Evolutionary conservation across 1,284 basidiomycete species (phyloP).

Genomic region (Phellopilus nigrolimitatus): DNA sequence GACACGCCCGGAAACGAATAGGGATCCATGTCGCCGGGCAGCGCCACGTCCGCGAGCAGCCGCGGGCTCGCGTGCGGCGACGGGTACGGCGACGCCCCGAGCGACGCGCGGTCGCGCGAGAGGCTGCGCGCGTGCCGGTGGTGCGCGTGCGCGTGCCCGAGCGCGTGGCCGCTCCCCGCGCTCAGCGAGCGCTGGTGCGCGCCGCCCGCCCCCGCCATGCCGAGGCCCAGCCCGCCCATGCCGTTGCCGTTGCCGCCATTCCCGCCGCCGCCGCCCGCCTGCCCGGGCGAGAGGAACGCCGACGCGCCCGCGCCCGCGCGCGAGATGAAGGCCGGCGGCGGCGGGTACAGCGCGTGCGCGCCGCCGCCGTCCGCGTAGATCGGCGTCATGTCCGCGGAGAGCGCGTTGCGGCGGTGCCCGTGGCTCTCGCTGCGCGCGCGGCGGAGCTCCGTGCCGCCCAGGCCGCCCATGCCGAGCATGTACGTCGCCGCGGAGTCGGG

Average conservation of each 20-base stretch:
- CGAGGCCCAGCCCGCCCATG: neutral
- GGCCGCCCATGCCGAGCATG: neutral
- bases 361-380: conserved; percentile 34
- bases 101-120: conserved; percentile 27
- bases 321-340: conserved; percentile 42
- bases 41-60: conserved; percentile 25
- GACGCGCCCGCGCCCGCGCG: conserved; percentile 20
- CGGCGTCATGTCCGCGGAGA: conserved; percentile 22
- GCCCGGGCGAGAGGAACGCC: conserved; percentile 11
- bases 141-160: conserved; percentile 27
- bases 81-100: conserved; percentile 48
- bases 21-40: conserved; percentile 22
- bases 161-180: conserved; percentile 38
- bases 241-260: neutral
- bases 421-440: conserved; percentile 51
- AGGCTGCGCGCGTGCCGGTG: conserved; percentile 29
- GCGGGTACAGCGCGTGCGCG: conserved; percentile 42
- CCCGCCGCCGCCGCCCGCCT: conserved; percentile 1
- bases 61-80: conserved; percentile 49
- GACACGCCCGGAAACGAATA: conserved; percentile 20
- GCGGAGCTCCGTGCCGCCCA: conserved; percentile 32
- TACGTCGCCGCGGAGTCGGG: conserved; percentile 39
- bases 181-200: conserved; percentile 51
- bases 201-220: conserved; percentile 3
- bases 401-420: conserved; percentile 31